Evolutionary conservation across 78 protist species (phyloP).

Genomic region (Bigelowiella natans): DNA sequence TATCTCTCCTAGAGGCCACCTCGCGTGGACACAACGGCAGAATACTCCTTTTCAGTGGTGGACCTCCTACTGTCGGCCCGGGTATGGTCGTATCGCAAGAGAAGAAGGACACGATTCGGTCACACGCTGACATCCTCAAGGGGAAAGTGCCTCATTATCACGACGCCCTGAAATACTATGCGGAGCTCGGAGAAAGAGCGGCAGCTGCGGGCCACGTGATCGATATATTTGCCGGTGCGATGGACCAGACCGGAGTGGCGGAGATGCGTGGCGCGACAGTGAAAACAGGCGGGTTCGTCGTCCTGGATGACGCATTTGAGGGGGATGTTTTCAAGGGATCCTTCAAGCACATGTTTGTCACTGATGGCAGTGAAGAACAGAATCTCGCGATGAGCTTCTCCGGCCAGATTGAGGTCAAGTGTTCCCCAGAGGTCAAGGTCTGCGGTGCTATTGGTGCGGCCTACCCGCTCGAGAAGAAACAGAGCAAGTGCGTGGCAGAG

Average conservation of each 20-base stretch:
- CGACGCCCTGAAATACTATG: background rate
- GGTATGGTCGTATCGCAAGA: background rate
- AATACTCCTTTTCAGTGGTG: constrained; percentile 77
- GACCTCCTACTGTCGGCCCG: constrained; percentile 81
- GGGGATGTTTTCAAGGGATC: background rate
- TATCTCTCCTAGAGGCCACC: constrained; percentile 45
- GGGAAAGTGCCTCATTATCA: background rate
- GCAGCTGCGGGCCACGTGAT: background rate
- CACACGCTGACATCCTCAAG: background rate
- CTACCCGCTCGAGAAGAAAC: background rate
- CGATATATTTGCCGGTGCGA: background rate
- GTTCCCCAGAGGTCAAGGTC: background rate
- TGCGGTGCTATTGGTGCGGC: background rate
- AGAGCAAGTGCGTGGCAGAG: background rate
- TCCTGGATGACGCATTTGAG: background rate
- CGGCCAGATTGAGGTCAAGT: background rate
- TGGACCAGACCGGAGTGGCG: background rate
- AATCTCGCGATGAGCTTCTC: background rate
- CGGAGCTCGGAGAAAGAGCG: background rate
- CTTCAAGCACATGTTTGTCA: background rate
- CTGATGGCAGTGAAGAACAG: background rate
- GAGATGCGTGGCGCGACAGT: background rate
- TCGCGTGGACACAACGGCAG: constrained; percentile 55
- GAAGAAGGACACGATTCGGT: background rate
- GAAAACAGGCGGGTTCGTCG: background rate